Evolutionary conservation across 2,329 filamentous ascomycete genomes (phyloP).

Genomic region (Colletotrichum falcatum): DNA sequence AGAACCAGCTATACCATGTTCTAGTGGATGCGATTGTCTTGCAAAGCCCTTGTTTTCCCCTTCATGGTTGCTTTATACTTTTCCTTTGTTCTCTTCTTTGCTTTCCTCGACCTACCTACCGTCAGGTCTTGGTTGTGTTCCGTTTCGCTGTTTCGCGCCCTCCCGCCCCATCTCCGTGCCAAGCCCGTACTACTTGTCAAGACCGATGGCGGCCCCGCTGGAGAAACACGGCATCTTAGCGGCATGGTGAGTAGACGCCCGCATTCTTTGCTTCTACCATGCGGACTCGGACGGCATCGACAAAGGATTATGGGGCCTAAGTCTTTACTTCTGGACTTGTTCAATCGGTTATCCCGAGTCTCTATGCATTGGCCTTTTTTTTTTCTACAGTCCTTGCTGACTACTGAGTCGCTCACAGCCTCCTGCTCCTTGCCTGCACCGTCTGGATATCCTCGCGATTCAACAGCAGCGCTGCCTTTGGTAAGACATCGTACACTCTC

Average conservation of each 20-base stretch:
- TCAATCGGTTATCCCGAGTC: neutral
- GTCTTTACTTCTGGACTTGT: neutral
- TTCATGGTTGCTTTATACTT: neutral
- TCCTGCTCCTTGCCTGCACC: slow-evolving; percentile 28
- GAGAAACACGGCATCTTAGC: slow-evolving; percentile 39
- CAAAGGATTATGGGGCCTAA: neutral
- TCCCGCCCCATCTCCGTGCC: slow-evolving; percentile 22
- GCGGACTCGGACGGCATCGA: neutral
- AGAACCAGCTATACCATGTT: neutral
- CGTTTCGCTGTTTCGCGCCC: neutral
- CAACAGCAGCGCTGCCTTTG: slow-evolving; percentile 52
- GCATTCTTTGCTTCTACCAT: slow-evolving; percentile 12
- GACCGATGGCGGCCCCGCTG: slow-evolving; percentile 39
- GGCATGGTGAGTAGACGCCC: slow-evolving; percentile 35
- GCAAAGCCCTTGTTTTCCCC: neutral
- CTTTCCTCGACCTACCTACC: neutral
- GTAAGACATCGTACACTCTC: slow-evolving; percentile 42
- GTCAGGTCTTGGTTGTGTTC: neutral
- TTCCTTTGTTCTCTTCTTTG: neutral
- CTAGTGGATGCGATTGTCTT: slow-evolving; percentile 6
- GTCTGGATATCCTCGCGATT: slow-evolving; percentile 49
- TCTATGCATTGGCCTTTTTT: neutral
- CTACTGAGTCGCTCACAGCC: slow-evolving; percentile 1
- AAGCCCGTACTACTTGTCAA: slow-evolving; percentile 15
- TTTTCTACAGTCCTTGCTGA: neutral